Conservation (phyloP, 1,284 basidiomycete species). For the Microbotryum saponariae region DNA sequence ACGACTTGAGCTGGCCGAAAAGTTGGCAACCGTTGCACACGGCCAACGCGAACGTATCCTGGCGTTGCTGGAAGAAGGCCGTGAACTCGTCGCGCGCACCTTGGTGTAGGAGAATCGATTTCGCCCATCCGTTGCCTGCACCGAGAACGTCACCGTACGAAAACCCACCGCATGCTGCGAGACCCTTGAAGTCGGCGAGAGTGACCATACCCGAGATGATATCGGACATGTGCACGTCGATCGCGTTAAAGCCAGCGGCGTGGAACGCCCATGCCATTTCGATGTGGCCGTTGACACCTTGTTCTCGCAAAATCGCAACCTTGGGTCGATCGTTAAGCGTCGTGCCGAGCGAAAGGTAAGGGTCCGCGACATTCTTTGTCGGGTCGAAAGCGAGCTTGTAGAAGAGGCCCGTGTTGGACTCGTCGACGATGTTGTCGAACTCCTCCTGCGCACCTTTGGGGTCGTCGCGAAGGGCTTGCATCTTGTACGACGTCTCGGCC, state of each 20-base stretch:
- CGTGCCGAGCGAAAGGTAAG: conserved; percentile 32
- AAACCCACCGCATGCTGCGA: conserved; percentile 96
- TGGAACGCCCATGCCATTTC: conserved; percentile 99
- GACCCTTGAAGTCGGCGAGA: conserved; percentile 66
- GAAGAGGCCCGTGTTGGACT: conserved; percentile 59
- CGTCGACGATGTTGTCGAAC: conserved; percentile 64
- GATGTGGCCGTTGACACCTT: conserved; percentile 95
- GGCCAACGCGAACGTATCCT: conserved; percentile 78
- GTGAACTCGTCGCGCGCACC: conserved; percentile 66
- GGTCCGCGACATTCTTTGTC: conserved; percentile 33
- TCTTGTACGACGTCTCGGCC: conserved; percentile 88
- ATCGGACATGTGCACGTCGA: conserved; percentile 98
- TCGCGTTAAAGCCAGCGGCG: conserved; percentile 82
- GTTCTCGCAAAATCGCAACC: conserved; percentile 92
- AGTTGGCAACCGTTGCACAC: conserved; percentile 99
- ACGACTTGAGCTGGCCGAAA: conserved; percentile 73
- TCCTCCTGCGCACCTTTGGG: conserved; percentile 71
- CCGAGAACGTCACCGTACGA: conserved; percentile 98
- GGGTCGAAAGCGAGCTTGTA: conserved; percentile 67
- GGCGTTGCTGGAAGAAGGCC: conserved; percentile 64
- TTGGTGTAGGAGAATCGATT: conserved; percentile 77
- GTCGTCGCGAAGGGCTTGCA: conserved; percentile 86
- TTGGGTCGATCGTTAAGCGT: conserved; percentile 56
- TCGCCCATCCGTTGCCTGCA: conserved; percentile 95
- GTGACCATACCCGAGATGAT: conserved; percentile 65